Base-by-base conservation (phyloP, 2,329 filamentous ascomycete species). In the Monilinia polystroma region DNA sequence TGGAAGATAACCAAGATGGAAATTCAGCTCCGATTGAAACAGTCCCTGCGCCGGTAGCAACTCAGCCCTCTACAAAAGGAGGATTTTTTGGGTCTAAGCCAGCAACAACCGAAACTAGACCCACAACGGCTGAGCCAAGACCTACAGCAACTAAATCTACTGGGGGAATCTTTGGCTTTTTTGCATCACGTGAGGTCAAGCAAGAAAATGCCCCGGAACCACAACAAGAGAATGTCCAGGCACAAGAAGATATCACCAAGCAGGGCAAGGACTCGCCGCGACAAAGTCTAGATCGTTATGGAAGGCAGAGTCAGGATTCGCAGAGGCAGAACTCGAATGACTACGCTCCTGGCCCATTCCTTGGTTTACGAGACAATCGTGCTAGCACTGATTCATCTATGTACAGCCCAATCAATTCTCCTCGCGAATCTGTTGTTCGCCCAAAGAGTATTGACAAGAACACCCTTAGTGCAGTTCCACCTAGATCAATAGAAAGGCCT, bases 1-100 rank as follows among this genome's bases (percentile, higher is more conserved):
- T 95, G n/a, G 90, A 92, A 64, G 87, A 90, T 29, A 90, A 92
- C 14, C 89, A 92, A 62, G 89, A 92, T 63, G 86, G 84, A 63
- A 84, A 83, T 11, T 86, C 88, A 12, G 87, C 86, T 7, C 87
- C 89, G 0, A 83, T 89, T 52, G 88, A 90, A 8, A 84, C 84
- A 1, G 20, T 23, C 20, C 58, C 58, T 51, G 45, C 29, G 14
- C 45, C 58, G 18, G 45, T 38, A 41, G 23, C 45, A 38, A 4
- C 32, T 38, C 45, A 62, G 16, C 32, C 58, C 4, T 62, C 58
- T 26, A 38, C 58, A 18, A n/a, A 20, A 5, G 58, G 58, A 18
- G 45, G 45, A 6, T 18, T 62, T 26, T 62, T 62, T 20, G 47
- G 45, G n/a, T 62, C 58, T 2, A 62, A 51, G 29, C 16, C 45